phyloP scores from a whole-genome alignment of 306 rosid genomes.

The Macrotyloma uniflorum region DNA sequence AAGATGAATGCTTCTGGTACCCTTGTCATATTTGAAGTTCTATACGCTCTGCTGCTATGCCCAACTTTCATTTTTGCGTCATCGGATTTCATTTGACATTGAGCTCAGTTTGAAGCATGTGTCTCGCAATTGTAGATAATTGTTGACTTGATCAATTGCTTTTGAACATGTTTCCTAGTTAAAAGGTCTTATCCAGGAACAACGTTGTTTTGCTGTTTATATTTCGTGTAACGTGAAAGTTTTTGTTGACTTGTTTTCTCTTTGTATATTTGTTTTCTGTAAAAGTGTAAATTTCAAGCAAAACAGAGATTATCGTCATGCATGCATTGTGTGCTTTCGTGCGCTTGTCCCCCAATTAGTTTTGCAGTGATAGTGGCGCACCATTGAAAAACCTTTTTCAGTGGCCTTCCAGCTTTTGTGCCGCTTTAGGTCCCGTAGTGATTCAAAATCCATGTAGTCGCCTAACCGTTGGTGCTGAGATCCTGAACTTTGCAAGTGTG shows the following conservation, averaged over 20 bases:
- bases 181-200: not conserved
- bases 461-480: not conserved
- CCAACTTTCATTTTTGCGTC: not conserved
- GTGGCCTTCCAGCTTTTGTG: constrained; percentile 31
- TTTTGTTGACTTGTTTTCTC: not conserved
- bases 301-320: constrained; percentile 26
- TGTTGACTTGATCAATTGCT: not conserved
- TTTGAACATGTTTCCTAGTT: not conserved
- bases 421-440: constrained; percentile 35
- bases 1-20: not conserved
- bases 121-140: not conserved
- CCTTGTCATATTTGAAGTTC: not conserved
- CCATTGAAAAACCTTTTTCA: constrained; percentile 32
- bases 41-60: not conserved
- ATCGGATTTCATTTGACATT: not conserved
- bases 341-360: constrained; percentile 12
- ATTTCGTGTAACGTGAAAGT: not conserved
- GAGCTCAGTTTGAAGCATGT: not conserved
- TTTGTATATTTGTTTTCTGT: not conserved
- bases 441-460: constrained; percentile 17
- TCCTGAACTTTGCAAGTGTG: not conserved
- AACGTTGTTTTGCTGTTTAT: not conserved
- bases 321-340: constrained; percentile 19
- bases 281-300: constrained; percentile 18
- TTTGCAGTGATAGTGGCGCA: constrained; percentile 45